phyloP scores from a whole-genome alignment of 1,284 basidiomycete genomes.

The Coriolopsis trogii region DNA sequence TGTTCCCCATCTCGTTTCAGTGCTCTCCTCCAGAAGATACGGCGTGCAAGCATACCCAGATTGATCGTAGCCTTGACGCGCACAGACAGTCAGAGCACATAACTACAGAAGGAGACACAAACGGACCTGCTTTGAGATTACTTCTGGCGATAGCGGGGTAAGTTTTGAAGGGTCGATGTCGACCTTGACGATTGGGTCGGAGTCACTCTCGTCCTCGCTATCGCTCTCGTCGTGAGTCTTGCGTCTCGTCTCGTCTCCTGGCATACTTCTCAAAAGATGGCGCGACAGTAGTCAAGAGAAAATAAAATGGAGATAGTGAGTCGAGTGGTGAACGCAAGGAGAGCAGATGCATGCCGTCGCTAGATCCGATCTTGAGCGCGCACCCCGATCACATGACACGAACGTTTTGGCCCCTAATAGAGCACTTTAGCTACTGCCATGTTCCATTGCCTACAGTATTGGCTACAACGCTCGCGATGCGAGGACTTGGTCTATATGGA shows the following conservation, averaged over 20 bases:
- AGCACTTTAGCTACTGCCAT: too few relatives aligned
- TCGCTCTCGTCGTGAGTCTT: constrained; percentile 69
- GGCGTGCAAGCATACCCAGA: constrained; percentile 53
- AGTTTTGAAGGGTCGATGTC: constrained; percentile 82
- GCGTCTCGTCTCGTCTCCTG: constrained; percentile 64
- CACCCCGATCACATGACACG: too few relatives aligned
- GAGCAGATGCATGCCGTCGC: too few relatives aligned
- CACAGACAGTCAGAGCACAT: constrained; percentile 5
- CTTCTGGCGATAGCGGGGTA: constrained; percentile 91
- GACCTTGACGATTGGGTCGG: constrained; percentile 58
- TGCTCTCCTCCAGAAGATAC: constrained; percentile 5
- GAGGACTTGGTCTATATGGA: too few relatives aligned
- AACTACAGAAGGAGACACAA: neutral
- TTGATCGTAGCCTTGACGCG: constrained; percentile 78
- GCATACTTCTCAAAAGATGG: constrained; percentile 48
- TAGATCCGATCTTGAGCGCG: too few relatives aligned
- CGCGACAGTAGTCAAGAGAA: too few relatives aligned
- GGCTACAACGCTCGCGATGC: too few relatives aligned
- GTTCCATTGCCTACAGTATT: too few relatives aligned
- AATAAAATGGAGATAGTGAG: too few relatives aligned
- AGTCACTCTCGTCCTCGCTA: constrained; percentile 59
- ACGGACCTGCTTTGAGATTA: constrained; percentile 95
- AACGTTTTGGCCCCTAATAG: too few relatives aligned
- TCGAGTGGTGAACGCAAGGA: too few relatives aligned
- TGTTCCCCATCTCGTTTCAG: constrained; percentile 33